Percentiles rank a stretch among this genome's conserved stretches.
Conservation (phyloP, 1,139 yeast genomes). For the Saccharomycopsis phalli region DNA sequence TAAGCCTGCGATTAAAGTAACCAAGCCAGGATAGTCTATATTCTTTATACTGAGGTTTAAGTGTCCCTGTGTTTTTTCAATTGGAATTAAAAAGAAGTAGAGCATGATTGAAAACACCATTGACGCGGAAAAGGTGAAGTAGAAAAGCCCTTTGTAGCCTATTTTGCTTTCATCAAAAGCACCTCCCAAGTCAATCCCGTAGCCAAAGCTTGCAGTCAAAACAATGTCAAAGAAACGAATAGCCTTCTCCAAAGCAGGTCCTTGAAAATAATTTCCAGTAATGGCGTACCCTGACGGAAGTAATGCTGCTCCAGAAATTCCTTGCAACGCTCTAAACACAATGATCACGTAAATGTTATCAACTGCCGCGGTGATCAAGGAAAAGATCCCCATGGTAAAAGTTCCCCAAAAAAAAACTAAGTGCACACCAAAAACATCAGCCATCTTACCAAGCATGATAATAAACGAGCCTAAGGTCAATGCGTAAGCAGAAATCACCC, state of each 20-base stretch:
- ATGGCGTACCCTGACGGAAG: constrained; percentile 29
- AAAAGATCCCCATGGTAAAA: constrained; percentile 23
- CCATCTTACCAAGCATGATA: constrained; percentile 29
- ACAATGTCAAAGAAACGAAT: constrained; percentile 24
- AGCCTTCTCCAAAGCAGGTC: constrained; percentile 25
- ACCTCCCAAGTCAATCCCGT: constrained; percentile 31
- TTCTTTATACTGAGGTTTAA: constrained; percentile 22
- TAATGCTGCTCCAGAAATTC: constrained; percentile 30
- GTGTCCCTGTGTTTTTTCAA: constrained; percentile 24
- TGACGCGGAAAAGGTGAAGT: constrained; percentile 25
- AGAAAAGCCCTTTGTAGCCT: constrained; percentile 29
- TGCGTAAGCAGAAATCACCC: constrained; percentile 31
- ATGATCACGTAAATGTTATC: constrained; percentile 26
- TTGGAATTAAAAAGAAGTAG: constrained; percentile 25
- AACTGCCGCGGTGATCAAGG: constrained; percentile 27
- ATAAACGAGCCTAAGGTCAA: constrained; percentile 30
- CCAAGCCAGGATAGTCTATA: constrained; percentile 27
- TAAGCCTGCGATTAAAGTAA: constrained; percentile 25
- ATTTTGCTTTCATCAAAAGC: constrained; percentile 27
- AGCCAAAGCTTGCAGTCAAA: constrained; percentile 21
- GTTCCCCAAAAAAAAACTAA: constrained; percentile 23
- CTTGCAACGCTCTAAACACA: constrained; percentile 31
- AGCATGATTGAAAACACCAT: constrained; percentile 21
- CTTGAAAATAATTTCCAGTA: constrained; percentile 28
- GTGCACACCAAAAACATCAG: constrained; percentile 29